phyloP scores from a whole-genome alignment of 1,284 basidiomycete species.

The Irpex sp. region DNA sequence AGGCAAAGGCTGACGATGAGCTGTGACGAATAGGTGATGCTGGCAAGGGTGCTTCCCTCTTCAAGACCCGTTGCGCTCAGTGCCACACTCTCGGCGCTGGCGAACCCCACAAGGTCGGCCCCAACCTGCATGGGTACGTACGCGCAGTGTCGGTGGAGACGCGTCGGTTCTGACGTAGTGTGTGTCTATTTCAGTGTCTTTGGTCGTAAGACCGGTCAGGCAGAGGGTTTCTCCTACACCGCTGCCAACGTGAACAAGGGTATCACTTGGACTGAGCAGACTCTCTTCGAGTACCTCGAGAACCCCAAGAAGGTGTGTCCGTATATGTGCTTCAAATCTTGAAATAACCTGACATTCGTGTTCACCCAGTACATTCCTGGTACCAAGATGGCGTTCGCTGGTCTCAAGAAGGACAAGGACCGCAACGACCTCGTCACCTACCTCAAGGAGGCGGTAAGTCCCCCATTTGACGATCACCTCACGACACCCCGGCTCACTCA shows the following conservation, averaged over 20 bases:
- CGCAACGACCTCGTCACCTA: constrained; percentile 85
- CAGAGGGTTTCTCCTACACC: constrained; percentile 88
- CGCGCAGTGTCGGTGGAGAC: neutral
- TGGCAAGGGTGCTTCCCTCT: constrained; percentile 85
- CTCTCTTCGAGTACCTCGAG: constrained; percentile 92
- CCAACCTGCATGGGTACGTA: constrained; percentile 89
- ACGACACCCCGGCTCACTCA: neutral
- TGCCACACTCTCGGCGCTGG: constrained; percentile 91
- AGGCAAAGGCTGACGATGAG: constrained; percentile 3
- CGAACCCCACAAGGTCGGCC: constrained; percentile 88
- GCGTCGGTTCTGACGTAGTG: constrained; percentile 11
- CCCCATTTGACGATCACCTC: neutral
- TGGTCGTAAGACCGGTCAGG: constrained; percentile 91
- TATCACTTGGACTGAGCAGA: constrained; percentile 81
- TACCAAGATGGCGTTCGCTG: constrained; percentile 97
- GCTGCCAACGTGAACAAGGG: constrained; percentile 97
- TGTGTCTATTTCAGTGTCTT: constrained; percentile 46
- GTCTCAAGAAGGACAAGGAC: constrained; percentile 96
- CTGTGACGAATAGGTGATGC: constrained; percentile 67
- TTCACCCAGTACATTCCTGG: constrained; percentile 81
- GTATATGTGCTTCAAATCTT: neutral
- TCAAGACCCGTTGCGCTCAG: constrained; percentile 97
- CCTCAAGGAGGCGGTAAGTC: constrained; percentile 66
- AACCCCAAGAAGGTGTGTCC: constrained; percentile 90
- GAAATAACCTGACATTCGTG: constrained; percentile 9